Evolutionary conservation across 495 filamentous ascomycete species (phyloP).

Genomic region (Thermochaetoides thermophila): DNA sequence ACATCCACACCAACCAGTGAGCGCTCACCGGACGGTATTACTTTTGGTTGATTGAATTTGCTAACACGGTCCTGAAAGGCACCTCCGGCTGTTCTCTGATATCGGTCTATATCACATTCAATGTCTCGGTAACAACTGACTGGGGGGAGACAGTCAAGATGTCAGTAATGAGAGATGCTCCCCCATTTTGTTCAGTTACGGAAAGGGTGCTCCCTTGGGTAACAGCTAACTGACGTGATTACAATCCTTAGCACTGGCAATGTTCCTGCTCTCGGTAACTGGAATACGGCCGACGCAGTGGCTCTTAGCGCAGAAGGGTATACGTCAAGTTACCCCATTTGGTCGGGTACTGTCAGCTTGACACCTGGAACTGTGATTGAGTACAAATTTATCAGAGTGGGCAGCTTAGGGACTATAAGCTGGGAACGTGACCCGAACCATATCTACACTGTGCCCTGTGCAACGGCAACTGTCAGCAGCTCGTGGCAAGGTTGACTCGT

Average conservation of each 20-base stretch:
- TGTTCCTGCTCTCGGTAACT: conserved; percentile 38
- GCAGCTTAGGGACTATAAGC: conserved; percentile 35
- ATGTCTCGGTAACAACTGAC: conserved; percentile 36
- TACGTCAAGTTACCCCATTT: conserved; percentile 40
- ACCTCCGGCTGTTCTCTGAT: conserved; percentile 22
- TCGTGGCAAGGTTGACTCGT: no score
- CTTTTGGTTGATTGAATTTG: no score
- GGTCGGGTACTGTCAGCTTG: conserved; percentile 38
- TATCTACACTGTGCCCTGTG: conserved; percentile 37
- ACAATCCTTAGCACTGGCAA: conserved; percentile 40
- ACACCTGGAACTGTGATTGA: conserved; percentile 37
- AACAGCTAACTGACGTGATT: no score
- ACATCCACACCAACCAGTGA: conserved; percentile 2
- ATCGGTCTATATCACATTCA: conserved; percentile 42
- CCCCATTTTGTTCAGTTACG: no score
- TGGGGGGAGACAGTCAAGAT: conserved; percentile 46
- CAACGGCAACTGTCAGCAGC: conserved; percentile 8
- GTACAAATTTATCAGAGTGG: conserved; percentile 56
- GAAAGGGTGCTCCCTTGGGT: no score
- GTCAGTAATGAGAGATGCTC: conserved; percentile 9
- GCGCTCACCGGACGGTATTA: no score
- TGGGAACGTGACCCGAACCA: conserved; percentile 56
- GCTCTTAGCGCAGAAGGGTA: conserved; percentile 41
- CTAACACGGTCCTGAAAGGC: not conserved
- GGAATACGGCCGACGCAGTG: conserved; percentile 36